Base-by-base conservation (phyloP, 1,284 basidiomycete species). In the Vanrija humicola region DNA sequence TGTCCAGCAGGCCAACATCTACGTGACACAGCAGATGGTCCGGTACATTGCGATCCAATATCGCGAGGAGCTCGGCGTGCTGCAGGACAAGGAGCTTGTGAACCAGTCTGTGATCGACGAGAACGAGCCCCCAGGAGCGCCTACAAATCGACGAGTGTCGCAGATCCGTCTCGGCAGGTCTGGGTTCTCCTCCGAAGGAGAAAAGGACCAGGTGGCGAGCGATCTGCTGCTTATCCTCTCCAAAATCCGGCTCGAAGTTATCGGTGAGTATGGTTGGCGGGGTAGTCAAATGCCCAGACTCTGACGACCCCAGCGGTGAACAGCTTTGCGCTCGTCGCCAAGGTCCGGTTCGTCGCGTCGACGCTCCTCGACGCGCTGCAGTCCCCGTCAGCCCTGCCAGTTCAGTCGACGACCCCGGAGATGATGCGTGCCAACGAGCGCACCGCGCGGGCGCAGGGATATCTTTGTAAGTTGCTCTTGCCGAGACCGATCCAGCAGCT, bases 41-140 rank as follows among this genome's bases (percentile, higher is more conserved):
- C 86, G 90, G 54, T 91, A 90, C 68, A 87, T 92, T 55, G 87
- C 89, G 51, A 86, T 91, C 64, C 89, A 90, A 73, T 91, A 91
- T 68, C 85, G 88, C 12, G 87, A 91, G 65, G 88, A 91, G 72
- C 81, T 92, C 4, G 47, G 66, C 14, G 18, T 81, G 46, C 54
- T 68, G 80, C 86, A 47, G 78, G 88, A 62, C 23, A 55, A 56
- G 19, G 64, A 70, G 43, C 38, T 63, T 12, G 26, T 34, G 12
- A 34, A 46, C 8, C 28, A 34, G 15, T 38, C 34, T 8, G 34
- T 43, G 5, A 3, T 59, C 5, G 58, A 53, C 16, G 42, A 43
- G 19, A 48, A 45, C 12, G 43, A 40, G 46, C 50, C 46, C n/a
- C 34, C 85, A 29, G 48, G 47, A 3, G 86, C 86, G 38, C 26